Conservation (phyloP, 1,284 basidiomycete species). For the Fomitopsis schrenkii region DNA sequence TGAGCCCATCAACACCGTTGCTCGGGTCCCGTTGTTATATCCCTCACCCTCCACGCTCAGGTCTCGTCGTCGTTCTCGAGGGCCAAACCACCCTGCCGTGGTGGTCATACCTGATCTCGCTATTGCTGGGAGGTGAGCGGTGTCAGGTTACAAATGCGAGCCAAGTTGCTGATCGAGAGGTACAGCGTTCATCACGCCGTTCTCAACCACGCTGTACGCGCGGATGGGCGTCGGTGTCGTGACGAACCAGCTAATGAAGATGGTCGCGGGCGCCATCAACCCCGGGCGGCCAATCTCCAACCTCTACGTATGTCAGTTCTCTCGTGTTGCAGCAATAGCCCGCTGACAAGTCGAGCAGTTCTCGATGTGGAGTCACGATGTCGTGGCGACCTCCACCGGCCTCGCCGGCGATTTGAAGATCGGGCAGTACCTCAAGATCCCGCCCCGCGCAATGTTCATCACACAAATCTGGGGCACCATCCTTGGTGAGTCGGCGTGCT, state of each 20-base stretch:
- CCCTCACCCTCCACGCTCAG: constrained; percentile 23
- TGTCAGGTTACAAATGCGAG: too few species aligned
- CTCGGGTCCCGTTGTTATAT: neutral
- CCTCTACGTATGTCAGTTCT: constrained; percentile 44
- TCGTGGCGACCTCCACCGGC: constrained; percentile 46
- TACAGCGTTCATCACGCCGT: constrained; percentile 34
- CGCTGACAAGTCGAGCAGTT: constrained; percentile 33
- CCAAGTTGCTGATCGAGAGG: constrained; percentile 18
- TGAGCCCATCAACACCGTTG: constrained; percentile 16
- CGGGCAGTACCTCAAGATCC: constrained; percentile 75
- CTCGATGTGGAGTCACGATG: constrained; percentile 63
- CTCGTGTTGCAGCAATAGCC: constrained; percentile 6
- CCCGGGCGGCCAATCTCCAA: constrained; percentile 65
- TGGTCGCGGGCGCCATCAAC: constrained; percentile 59
- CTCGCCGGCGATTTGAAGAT: constrained; percentile 64
- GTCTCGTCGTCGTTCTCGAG: constrained; percentile 52
- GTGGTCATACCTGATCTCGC: constrained; percentile 52
- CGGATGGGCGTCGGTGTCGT: constrained; percentile 55
- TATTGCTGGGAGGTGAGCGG: constrained; percentile 21
- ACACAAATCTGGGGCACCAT: constrained; percentile 66
- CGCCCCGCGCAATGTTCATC: constrained; percentile 65
- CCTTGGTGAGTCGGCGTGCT: constrained; percentile 32
- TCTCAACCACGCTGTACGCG: constrained; percentile 39
- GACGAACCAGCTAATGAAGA: constrained; percentile 61
- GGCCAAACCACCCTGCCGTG: constrained; percentile 60